Evolutionary conservation across 2,329 filamentous ascomycete species (phyloP), one percentile per base, ranked within the genome.

Genomic region (Diaporthe batatas): DNA sequence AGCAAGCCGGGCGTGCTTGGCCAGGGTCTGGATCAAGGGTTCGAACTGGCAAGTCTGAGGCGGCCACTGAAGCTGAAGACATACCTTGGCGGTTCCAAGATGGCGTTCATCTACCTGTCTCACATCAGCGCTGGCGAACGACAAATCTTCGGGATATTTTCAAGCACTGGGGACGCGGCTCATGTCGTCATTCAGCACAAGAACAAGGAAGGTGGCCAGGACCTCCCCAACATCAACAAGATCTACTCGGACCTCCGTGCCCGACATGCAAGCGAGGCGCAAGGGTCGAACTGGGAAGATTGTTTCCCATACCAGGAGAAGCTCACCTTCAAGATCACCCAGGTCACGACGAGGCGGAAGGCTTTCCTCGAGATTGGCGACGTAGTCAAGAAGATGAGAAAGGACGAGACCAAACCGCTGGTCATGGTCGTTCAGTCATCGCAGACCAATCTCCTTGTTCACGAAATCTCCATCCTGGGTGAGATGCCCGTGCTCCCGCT

Each of bases 121-220:
- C 96, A 99, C 82, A 93, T 99, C 79, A 92, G 92, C 57, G 92
- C 95, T 16, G 95, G 95, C 3, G 96, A 99, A 72, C 90, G 94
- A 47, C 95, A 99, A 79, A 92, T 99, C 68, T 98, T 98, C 81
- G 95, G 94, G 0, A 82, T 99, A 6, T 98, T 99, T 82, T 98
- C 96, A 0, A 96, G 94, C 0, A 90, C 90, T 0, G 92, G 89
- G 75, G 88, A 91, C 16, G 91, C 96, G 77, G 96, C 95, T 0
- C 91, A 98, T 78, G 90, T 99, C 67, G 88, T 98, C 67, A 92
- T 98, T n/a, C 87, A 98, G 49, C 95, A 96, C 79, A 93, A 92
- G 78, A 91, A 89, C 58, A 92, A 92, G 76, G 95, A 98, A 77
- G 88, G 90, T 7, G 87, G 85, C 1, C 93, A 97, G 78, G 94